Evolutionary conservation across 208 protist genomes (phyloP).

Genomic region (Acanthamoeba culbertsoni): DNA sequence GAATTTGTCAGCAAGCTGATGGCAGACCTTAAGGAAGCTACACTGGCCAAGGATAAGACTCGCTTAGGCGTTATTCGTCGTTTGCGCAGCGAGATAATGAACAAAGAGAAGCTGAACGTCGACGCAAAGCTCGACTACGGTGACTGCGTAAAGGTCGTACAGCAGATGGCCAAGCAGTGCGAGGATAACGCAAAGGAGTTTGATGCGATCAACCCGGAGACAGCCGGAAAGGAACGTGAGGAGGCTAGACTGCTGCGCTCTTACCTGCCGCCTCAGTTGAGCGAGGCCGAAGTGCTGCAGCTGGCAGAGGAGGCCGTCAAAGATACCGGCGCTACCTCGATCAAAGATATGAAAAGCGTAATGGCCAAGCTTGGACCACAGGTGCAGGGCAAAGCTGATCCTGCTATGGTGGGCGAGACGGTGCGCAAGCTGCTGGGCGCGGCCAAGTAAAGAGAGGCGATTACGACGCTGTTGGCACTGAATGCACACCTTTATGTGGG

Average conservation of each 20-base stretch:
- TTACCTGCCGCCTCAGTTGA: constrained; percentile 2
- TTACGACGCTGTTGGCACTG: background rate
- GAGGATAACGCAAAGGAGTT: background rate
- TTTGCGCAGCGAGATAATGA: constrained; percentile 38
- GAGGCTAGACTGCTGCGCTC: background rate
- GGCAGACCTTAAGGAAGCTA: constrained; percentile 15
- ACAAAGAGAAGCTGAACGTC: constrained; percentile 26
- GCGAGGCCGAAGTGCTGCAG: background rate
- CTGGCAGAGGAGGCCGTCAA: background rate
- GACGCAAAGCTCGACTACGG: background rate
- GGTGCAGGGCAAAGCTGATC: background rate
- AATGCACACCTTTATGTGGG: background rate
- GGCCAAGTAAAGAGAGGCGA: background rate
- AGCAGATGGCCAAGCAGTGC: constrained; percentile 25
- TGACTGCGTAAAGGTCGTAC: constrained; percentile 17
- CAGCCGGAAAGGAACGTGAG: background rate
- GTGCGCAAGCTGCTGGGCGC: background rate
- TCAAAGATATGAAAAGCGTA: constrained; percentile 31
- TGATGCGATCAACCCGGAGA: background rate
- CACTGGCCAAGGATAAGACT: background rate
- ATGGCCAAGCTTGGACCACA: background rate
- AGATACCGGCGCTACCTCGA: background rate
- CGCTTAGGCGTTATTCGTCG: constrained; percentile 6
- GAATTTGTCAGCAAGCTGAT: constrained; percentile 5
- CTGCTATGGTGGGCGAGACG: background rate